Conservation (phyloP, 2,329 filamentous ascomycete species). For the Colletotrichum tropicicola region DNA sequence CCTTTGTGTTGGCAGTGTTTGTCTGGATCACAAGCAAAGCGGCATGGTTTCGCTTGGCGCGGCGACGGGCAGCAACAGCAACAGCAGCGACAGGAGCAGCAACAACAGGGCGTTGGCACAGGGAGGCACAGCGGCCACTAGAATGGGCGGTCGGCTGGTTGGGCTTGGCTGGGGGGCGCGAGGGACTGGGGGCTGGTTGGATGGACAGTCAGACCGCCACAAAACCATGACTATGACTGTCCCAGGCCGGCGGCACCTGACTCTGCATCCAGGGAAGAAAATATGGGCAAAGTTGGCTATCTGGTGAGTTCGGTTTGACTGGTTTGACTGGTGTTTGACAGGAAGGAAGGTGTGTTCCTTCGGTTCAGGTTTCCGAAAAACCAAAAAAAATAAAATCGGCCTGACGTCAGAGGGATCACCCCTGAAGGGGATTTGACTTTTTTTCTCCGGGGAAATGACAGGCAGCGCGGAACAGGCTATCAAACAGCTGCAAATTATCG, state of each 20-base stretch:
- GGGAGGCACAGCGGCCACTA: neutral
- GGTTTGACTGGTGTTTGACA: neutral
- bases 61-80: neutral
- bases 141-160: too few species aligned
- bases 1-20: constrained; percentile 1
- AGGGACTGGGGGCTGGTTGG: neutral
- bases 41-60: constrained; percentile 21
- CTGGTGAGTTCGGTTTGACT: too few species aligned
- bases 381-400: neutral
- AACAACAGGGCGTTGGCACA: neutral
- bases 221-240: too few species aligned
- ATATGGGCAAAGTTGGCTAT: too few species aligned
- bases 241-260: too few species aligned
- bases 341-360: neutral
- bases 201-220: constrained; percentile 13
- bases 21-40: neutral
- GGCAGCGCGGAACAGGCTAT: neutral
- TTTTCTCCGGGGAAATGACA: neutral
- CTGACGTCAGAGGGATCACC: constrained; percentile 13
- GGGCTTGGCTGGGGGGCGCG: constrained; percentile 10
- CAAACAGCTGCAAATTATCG: neutral
- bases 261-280: neutral
- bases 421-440: neutral
- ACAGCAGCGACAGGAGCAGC: neutral
- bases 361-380: neutral